Base-by-base conservation (phyloP, 805 yeast genomes). In the Saccharomyces eubayanus region DNA sequence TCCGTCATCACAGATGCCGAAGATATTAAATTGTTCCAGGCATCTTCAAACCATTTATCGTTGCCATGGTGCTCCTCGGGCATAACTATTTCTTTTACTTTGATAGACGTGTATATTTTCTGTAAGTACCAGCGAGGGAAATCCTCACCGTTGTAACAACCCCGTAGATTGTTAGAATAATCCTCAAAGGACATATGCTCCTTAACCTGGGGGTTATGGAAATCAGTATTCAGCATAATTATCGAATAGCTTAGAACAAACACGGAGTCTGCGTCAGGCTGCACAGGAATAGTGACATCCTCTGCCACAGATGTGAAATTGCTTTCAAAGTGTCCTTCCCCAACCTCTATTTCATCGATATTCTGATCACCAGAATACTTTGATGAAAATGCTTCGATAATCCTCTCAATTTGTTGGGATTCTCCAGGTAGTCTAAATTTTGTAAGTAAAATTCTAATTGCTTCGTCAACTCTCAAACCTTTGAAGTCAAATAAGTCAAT, bases 1-100 rank as follows among this genome's bases (percentile, higher is more conserved):
- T 5, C 63, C 3, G 67, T 65, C 10, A 66, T 40, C 0, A 72
- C 71, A 5, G 69, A 65, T 40, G 72, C 68, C 1, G 69, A 64
- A 27, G 69, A 69, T 40, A 87, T 78, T 57, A 85, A 67, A 55
- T 84, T 82, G 59, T 83, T 83, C 94, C 94, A 87, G n/a, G 79
- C 72, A 63, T 86, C 90, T 63, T 90, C 97, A 68, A 90, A 91
- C 83, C 96, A 85, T 64, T 86, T 89, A 30, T 89, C 86, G 10
- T 90, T 87, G 9, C 91, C 92, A 65, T 89, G 94, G 61, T 91
- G 97, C 64, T 92, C 98, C 61, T 92, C 97, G 0, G 98, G 97
- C 90, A 94, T 87, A 48, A 92, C 89, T 57, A 92, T 92, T 68
- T 92, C 99, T 51, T 85, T 80, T 51, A 84, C 87, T 56, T 80